Conservation (phyloP, 2,329 filamentous ascomycete species). For the Pyrenophora seminiperda region DNA sequence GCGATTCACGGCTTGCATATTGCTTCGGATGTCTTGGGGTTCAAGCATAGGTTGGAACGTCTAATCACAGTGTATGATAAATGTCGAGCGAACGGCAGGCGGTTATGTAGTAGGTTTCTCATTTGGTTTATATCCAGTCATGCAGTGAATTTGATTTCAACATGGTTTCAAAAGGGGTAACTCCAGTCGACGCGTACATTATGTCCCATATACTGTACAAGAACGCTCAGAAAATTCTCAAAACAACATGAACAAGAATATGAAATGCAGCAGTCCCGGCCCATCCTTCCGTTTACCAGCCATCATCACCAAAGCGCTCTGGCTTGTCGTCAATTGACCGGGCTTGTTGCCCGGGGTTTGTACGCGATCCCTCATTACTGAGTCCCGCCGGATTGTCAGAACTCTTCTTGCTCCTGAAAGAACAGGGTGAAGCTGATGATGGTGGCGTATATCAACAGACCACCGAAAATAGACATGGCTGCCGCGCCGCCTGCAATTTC, state of each 20-base stretch:
- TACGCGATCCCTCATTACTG: constrained; percentile 21
- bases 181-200: constrained; percentile 9
- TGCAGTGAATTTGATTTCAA: not conserved
- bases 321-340: not conserved
- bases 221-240: constrained; percentile 31
- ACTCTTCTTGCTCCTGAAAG: constrained; percentile 97
- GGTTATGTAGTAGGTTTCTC: not conserved
- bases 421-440: constrained; percentile 99
- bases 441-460: constrained; percentile 93
- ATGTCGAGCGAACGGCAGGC: not conserved
- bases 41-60: not conserved
- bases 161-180: not conserved
- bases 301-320: not conserved
- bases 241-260: constrained; percentile 17
- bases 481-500: constrained; percentile 85
- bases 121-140: not conserved
- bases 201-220: constrained; percentile 29
- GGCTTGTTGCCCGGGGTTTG: constrained; percentile 1
- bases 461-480: constrained; percentile 92
- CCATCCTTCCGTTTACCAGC: not conserved
- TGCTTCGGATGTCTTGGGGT: not conserved
- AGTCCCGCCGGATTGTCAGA: constrained; percentile 59
- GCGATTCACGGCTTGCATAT: not conserved
- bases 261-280: constrained; percentile 7
- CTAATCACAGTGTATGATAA: constrained; percentile 11